Base-by-base conservation (phyloP, 805 yeast species). In the Candida khao-thaluensis region DNA sequence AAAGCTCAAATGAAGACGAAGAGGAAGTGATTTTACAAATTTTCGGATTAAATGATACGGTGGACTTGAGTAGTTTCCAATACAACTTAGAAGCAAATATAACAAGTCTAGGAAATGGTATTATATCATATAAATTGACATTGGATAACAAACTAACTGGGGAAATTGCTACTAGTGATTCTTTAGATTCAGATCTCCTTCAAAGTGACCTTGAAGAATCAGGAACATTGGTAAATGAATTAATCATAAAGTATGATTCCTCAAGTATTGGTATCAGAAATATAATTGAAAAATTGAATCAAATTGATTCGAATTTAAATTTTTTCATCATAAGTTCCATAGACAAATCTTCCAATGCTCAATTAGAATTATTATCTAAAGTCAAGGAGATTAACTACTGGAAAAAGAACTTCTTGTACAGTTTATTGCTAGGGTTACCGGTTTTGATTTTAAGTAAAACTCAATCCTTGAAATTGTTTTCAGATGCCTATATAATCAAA, bases 301-400 rank as follows among this genome's bases (percentile, higher is more conserved):
- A 66, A 3, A 66, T 89, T 29, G 72, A 70, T 25, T 56, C 67
- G 8, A 82, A 82, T 1, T 72, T 80, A 42, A 74, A 72, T 26
- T 87, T 84, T 7, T 22, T 61, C 53, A 36, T 75, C 12, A 45
- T 60, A 40, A 68, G 68, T 46, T 64, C 73, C 9, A 54, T 81
- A 4, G 86, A 83, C 55, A 78, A 77, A 47, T 56, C 71, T 8
- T 54, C 67, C 16, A 59, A 78, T 3, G 69, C 84, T 3, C 98
- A 93, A 59, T 55, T 91, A 28, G 79, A 76, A 27, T 58, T 85
- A 1, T 66, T 93, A 20, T 71, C 86, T 1, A 79, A 85, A 49
- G 69, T 75, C 7, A 78, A 81, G 49, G 97, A 91, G 46, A 81
- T 86, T 31, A 62, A 67, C 36, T 77, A 73, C 52, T 93, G 96